A percentile compares a stretch with the other conserved stretches of the same genome.
Evolutionary conservation across 768 basidiomycete genomes (phyloP).

Genomic region (Suillus clintonianus): DNA sequence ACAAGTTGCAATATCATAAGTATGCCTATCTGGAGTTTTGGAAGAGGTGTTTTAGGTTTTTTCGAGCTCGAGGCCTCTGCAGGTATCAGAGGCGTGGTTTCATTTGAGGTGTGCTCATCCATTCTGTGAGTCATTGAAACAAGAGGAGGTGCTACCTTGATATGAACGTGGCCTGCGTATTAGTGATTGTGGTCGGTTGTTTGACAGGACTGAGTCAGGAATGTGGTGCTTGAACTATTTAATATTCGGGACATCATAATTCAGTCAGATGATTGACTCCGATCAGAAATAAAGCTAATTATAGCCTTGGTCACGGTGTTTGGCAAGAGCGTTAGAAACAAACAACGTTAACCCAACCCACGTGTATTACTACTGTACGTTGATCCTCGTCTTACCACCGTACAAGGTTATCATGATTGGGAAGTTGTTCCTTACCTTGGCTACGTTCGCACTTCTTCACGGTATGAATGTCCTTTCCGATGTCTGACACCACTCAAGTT

Average conservation of each 20-base stretch:
- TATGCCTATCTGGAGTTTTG: constrained; percentile 40
- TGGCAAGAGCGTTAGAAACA: background rate
- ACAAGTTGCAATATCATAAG: constrained; percentile 35
- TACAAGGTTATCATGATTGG: constrained; percentile 43
- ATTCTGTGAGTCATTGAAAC: background rate
- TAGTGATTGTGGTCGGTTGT: background rate
- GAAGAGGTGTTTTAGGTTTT: constrained; percentile 32
- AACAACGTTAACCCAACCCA: background rate
- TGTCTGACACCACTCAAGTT: constrained; percentile 7
- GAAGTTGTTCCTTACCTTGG: constrained; percentile 46
- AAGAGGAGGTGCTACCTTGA: background rate
- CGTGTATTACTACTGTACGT: too few relatives aligned
- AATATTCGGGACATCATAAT: background rate
- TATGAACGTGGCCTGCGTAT: background rate
- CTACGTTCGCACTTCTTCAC: constrained; percentile 53
- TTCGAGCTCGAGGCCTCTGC: background rate
- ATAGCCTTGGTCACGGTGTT: background rate
- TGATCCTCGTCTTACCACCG: background rate
- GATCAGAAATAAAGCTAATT: background rate
- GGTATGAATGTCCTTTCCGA: constrained; percentile 38
- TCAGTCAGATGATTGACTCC: too few relatives aligned
- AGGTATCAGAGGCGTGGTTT: background rate
- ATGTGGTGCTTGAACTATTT: background rate
- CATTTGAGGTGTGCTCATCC: background rate
- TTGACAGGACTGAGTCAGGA: background rate